Base-by-base conservation (phyloP, 106 monocot species). In the Iris macrosiphon region DNA sequence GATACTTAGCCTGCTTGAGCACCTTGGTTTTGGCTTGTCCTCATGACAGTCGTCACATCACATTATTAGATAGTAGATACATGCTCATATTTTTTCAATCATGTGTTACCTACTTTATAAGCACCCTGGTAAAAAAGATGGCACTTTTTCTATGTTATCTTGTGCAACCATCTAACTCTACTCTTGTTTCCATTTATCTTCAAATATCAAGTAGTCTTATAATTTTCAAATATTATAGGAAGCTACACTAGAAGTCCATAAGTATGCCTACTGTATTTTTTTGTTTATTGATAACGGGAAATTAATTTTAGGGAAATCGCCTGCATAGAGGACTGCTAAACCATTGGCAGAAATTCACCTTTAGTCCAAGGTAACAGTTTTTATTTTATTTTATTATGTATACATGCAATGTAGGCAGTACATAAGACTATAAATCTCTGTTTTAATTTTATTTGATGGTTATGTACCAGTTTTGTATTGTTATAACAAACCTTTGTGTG, bases 261-360 rank as follows among this genome's bases (percentile, higher is more conserved):
- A n/a, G 31, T 17, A 41, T 52, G 0, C 21, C 13, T 39, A 11
- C n/a, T 18, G 56, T 30, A 20, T 64, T 21, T 48, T 49, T 3
- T 10, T n/a, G n/a, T 28, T 55, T 63, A n/a, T 5, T 52, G 12
- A 24, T 27, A 20, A 61, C 12, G 12, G 25, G 47, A 7, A 47
- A 1, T 29, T 31, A n/a, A n/a, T 40, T 73, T 59, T 39, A 99
- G 98, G 98, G 98, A 48, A 87, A 87, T 55, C 98, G 87, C 47
- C 72, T 99, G 69, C 98, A 99, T 46, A 91, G 67, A 74, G 91
- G 90, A n/a, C 62, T 99, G 55, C 75, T 87, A 63, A 78, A 78
- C 63, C 91, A 99, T 63, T 99, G 98, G 98, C 98, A 99, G 64
- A 99, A 91, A 64, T 99, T 81, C 59, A 75, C 91, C 16, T 99